Percentiles rank a stretch among this genome's conserved stretches.
phyloP scores from a whole-genome alignment of 2,329 filamentous ascomycete species.

The Beauveria australis region DNA sequence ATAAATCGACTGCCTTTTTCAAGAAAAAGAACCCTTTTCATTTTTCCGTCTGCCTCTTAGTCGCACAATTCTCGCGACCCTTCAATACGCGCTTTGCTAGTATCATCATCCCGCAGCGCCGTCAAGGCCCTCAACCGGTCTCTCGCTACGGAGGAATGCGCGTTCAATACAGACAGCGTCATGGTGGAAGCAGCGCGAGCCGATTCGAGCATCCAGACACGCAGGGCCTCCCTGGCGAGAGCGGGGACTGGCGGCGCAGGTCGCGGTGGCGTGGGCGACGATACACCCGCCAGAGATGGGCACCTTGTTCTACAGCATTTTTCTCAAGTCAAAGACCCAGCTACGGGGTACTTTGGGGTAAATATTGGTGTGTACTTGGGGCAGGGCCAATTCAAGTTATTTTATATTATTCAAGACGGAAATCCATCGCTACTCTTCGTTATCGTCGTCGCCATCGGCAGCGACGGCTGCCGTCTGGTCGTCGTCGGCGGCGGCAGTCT shows the following conservation, averaged over 20 bases:
- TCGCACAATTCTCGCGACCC: not conserved
- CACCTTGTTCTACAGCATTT: constrained; percentile 3
- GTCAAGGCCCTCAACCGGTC: not conserved
- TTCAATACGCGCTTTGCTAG: not conserved
- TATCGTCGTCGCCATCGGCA: not conserved
- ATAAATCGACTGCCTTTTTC: too few relatives aligned
- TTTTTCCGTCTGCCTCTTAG: too few relatives aligned
- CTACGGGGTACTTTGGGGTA: too few relatives aligned
- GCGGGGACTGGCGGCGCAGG: not conserved
- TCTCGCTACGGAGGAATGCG: not conserved
- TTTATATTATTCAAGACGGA: not conserved
- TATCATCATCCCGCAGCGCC: not conserved
- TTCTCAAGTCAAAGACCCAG: too few relatives aligned
- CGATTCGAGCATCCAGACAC: constrained; percentile 3
- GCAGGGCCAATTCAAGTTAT: not conserved
- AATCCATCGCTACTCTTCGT: not conserved
- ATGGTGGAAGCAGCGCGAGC: not conserved
- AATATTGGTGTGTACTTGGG: not conserved
- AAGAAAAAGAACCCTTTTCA: too few relatives aligned
- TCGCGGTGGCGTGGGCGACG: not conserved
- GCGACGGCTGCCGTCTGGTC: constrained; percentile 17
- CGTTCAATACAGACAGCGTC: not conserved
- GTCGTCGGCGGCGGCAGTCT: constrained; percentile 21
- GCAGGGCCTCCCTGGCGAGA: not conserved
- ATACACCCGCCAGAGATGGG: not conserved